Evolutionary conservation across 192 early-diverging fungal genomes (phyloP).

Genomic region (Nowakowskiella sp.): DNA sequence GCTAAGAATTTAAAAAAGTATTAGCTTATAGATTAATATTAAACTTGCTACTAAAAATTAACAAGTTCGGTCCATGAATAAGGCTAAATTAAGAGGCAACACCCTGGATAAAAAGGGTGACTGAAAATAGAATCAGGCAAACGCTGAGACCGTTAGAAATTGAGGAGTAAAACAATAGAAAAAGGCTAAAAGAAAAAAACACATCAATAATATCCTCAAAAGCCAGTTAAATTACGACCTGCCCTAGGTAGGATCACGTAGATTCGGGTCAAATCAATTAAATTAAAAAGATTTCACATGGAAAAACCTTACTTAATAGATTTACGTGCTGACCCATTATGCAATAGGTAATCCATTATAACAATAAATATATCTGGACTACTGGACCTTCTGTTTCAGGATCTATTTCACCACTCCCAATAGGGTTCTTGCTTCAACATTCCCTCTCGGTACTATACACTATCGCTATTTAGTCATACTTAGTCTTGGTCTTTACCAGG

Average conservation of each 20-base stretch:
- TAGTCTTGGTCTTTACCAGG: constrained; percentile 18
- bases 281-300: constrained; percentile 22
- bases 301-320: constrained; percentile 20
- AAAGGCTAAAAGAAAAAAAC: too few relatives aligned
- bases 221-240: too few relatives aligned
- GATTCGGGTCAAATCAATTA: constrained; percentile 32
- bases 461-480: constrained; percentile 29
- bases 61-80: constrained; percentile 32
- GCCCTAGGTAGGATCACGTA: constrained; percentile 27
- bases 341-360: constrained; percentile 30
- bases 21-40: too few relatives aligned
- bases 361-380: constrained; percentile 14
- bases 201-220: too few relatives aligned
- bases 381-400: constrained; percentile 25
- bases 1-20: too few relatives aligned
- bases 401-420: constrained; percentile 32
- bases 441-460: constrained; percentile 30
- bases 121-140: too few relatives aligned
- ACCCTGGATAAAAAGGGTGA: too few relatives aligned
- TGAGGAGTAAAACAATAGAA: too few relatives aligned
- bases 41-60: too few relatives aligned
- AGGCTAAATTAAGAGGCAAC: too few relatives aligned
- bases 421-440: constrained; percentile 33
- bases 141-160: too few relatives aligned
- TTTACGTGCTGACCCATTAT: constrained; percentile 34